Evolutionary conservation across 2,329 filamentous ascomycete genomes (phyloP), one percentile per base, ranked within the genome.

Genomic region (Nothopassalora personata): DNA sequence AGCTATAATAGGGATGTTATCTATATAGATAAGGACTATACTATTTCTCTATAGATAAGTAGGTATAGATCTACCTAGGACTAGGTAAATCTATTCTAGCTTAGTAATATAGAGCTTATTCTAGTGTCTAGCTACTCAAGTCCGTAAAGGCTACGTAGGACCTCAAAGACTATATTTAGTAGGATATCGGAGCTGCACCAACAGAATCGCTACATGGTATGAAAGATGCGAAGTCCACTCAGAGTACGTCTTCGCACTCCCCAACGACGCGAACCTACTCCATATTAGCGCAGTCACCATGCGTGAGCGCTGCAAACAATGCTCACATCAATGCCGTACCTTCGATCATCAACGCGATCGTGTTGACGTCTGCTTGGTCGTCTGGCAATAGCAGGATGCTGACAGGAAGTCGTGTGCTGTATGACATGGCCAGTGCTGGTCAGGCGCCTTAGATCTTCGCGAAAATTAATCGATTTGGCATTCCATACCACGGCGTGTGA

Each of bases 281-380:
- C 52, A 67, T 27, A 54, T 68, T 67, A 33, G 67, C 67, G 55
- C 70, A 70, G 60, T 84, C 81, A 2, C 86, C 86, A 1, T 89
- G 88, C 68, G 86, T 88, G 55, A 82, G 89, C 63, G 81, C 82
- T 18, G 83, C 85, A 62, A 73, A 80, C 60, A 77, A 83, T 63
- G 83, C 84, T n/a, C 82, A 83, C 49, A 83, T 89, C 54, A 69
- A 71, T 1, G 81, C 80, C 2, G 79, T 89, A 18, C 84, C 85
- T 33, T 80, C 79, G 33, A 81, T 89, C 62, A 85, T 89, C 77
- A 89, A 88, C 70, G 83, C 81, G 13, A 80, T 87, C 53, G 85
- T 88, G 64, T 76, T 85, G 30, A 79, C 85, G 27, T 81, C 82
- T 8, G 83, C 86, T 33, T 73, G 85, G 57, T 81, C 77, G 47